Conservation (phyloP, 257 asterid genomes). For the Orobanche coerulescens region DNA sequence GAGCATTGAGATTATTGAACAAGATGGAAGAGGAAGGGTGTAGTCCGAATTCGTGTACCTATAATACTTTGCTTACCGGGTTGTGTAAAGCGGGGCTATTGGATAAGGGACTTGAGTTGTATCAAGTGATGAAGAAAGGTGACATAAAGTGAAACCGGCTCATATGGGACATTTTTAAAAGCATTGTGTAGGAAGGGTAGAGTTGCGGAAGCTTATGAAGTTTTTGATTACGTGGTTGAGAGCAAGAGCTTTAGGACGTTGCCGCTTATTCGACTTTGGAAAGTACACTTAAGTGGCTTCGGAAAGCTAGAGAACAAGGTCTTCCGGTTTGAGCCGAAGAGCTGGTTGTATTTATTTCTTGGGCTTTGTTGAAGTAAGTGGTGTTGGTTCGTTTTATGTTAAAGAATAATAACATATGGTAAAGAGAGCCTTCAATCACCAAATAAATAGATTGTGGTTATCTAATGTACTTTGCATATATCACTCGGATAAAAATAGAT, state of each 20-base stretch:
- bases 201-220: conserved; percentile 82
- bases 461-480: neutral
- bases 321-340: conserved; percentile 35
- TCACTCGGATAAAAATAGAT: neutral
- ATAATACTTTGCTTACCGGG: conserved; percentile 80
- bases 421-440: too few species aligned
- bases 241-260: conserved; percentile 79
- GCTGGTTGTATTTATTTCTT: conserved; percentile 21
- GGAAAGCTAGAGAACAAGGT: conserved; percentile 78
- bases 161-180: conserved; percentile 72
- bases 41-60: conserved; percentile 71
- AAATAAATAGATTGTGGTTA: too few species aligned
- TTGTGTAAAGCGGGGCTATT: conserved; percentile 68
- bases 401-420: too few species aligned
- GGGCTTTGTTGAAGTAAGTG: neutral
- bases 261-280: conserved; percentile 79
- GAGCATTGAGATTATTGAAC: conserved; percentile 61
- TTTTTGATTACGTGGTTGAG: conserved; percentile 79
- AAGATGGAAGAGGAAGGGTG: conserved; percentile 79
- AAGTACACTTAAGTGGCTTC: conserved; percentile 75
- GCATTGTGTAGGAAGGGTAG: conserved; percentile 70
- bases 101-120: conserved; percentile 66
- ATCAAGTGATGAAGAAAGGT: conserved; percentile 57
- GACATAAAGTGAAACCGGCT: conserved; percentile 57
- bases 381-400: conserved; percentile 2